Evolutionary conservation across 352 stramenopile species (phyloP).

Genomic region (Halophytophthora polymorphica): DNA sequence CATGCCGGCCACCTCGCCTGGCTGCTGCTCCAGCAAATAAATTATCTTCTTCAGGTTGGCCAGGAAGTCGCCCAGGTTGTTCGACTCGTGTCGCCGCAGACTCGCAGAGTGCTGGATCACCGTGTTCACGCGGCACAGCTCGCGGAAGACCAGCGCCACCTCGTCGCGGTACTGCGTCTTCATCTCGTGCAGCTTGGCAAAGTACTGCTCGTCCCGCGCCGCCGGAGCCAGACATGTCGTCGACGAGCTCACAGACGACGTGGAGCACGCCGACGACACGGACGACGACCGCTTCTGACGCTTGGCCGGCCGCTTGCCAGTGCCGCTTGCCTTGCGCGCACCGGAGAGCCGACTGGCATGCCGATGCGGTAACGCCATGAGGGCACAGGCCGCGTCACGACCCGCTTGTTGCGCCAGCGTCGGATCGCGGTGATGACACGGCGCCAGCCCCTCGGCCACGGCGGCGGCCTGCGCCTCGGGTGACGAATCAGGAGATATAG

Average conservation of each 20-base stretch:
- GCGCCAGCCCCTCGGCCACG: neutral
- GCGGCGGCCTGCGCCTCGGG: constrained; percentile 9
- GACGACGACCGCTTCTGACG: constrained; percentile 21
- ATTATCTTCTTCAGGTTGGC: constrained; percentile 88
- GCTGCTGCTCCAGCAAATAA: constrained; percentile 85
- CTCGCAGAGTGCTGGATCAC: constrained; percentile 79
- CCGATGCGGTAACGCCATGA: constrained; percentile 8
- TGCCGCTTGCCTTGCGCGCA: constrained; percentile 10
- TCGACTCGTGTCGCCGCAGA: constrained; percentile 72
- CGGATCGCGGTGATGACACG: constrained; percentile 4
- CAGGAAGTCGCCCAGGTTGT: constrained; percentile 79
- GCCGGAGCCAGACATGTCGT: constrained; percentile 2
- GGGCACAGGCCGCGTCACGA: constrained; percentile 2
- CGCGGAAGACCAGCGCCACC: constrained; percentile 74
- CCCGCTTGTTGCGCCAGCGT: constrained; percentile 4
- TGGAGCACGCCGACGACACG: neutral
- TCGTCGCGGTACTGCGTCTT: constrained; percentile 75
- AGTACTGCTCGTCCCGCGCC: constrained; percentile 59
- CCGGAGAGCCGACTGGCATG: constrained; percentile 5
- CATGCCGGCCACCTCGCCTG: constrained; percentile 67
- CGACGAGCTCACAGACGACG: constrained; percentile 3
- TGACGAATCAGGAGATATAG: constrained; percentile 9
- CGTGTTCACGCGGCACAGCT: constrained; percentile 76
- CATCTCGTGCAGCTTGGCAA: constrained; percentile 64
- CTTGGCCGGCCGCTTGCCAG: constrained; percentile 25